Conservation (phyloP, 176 grass and related monocot genomes). For the Oryza rufipogon region DNA sequence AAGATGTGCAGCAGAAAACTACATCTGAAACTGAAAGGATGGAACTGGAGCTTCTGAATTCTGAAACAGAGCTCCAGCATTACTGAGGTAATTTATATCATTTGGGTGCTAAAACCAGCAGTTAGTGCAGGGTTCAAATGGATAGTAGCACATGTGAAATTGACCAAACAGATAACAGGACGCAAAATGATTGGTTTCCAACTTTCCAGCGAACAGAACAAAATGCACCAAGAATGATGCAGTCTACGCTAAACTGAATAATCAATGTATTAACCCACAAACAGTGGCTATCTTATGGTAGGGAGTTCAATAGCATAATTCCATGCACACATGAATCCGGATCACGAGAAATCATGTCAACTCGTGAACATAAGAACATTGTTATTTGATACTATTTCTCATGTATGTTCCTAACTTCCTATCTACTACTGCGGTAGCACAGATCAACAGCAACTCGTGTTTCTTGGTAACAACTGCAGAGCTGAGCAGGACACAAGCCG, state of each 20-base stretch:
- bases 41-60: background rate
- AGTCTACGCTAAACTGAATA: background rate
- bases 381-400: background rate
- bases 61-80: background rate
- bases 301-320: background rate
- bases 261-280: background rate
- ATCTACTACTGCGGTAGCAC: background rate
- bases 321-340: background rate
- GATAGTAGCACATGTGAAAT: too few relatives aligned
- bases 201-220: background rate
- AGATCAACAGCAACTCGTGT: background rate
- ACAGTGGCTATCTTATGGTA: background rate
- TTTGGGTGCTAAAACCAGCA: too few relatives aligned
- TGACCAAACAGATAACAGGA: too few relatives aligned
- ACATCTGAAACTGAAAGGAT: background rate
- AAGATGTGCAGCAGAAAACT: background rate
- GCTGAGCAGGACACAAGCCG: too few relatives aligned
- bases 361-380: background rate
- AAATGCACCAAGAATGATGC: background rate
- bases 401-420: background rate
- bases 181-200: too few relatives aligned
- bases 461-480: background rate
- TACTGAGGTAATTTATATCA: too few relatives aligned
- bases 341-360: background rate
- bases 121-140: too few relatives aligned